Evolutionary conservation across 2,329 filamentous ascomycete genomes (phyloP), one percentile per base, ranked within the genome.

Genomic region (Talaromyces piceae): DNA sequence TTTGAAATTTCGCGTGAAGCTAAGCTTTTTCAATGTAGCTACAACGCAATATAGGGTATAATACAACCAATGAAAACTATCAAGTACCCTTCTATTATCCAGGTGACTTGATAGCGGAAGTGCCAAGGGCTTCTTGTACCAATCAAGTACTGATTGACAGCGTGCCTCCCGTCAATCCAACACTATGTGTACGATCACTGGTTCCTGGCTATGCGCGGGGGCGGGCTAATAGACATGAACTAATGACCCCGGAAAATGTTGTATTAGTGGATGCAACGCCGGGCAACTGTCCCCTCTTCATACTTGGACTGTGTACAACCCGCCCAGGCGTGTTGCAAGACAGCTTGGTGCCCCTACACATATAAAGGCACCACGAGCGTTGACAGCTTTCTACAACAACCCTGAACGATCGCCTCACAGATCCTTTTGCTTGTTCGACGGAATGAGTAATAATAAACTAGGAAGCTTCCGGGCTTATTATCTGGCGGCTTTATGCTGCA

Each of bases 381-480:
- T 11, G n/a, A n/a, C n/a, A n/a, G n/a, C n/a, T 37, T 37, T 9
- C 33, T 37, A 20, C 16, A 37, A 4, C 16, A n/a, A 20, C n/a
- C n/a, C 20, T 20, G 6, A 20, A 9, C 20, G 2, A 9, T 16
- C 20, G 5, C 20, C 33, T 11, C 33, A 9, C 16, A 20, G 33
- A 20, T 3, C 3, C n/a, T 6, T 7, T 8, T 11, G 7, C 18
- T 8, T 8, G 31, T 13, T 18, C 31, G 16, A 20, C 16, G 20
- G 11, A 18, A 37, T 37, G 33, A 37, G 33, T 37, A 37, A 37
- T 37, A 37, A 37, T 4, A 37, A 9, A 6, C 47, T 50, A 11
- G 48, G 48, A 18, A 33, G 4, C 27, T 47, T 51, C 44, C 30
- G 49, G n/a, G 44, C 49, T 5, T 20, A 41, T 11, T 51, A 51